Conservation (phyloP, 805 yeast genomes). For the Zygotorulaspora chibaensis region DNA sequence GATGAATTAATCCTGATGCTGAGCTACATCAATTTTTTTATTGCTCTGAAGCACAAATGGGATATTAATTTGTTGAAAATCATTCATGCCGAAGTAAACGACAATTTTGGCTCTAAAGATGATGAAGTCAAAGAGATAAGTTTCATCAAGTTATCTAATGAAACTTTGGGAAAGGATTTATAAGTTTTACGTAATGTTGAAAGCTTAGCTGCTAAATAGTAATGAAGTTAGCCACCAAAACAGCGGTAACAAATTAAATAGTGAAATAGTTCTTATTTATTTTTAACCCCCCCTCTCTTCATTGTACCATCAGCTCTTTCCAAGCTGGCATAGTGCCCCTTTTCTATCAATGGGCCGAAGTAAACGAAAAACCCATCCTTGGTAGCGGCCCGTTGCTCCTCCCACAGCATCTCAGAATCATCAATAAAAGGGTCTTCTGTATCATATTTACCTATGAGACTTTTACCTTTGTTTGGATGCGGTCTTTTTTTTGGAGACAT, state of each 20-base stretch:
- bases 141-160: conserved; percentile 30
- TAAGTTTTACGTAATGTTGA: background rate
- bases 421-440: conserved; percentile 93
- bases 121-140: conserved; percentile 23
- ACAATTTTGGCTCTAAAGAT: conserved; percentile 21
- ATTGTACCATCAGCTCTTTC: conserved; percentile 45
- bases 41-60: conserved; percentile 35
- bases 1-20: conserved; percentile 35
- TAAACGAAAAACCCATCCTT: conserved; percentile 94
- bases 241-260: no score
- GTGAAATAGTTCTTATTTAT: conserved; percentile 11
- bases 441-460: conserved; percentile 88
- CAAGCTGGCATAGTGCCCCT: conserved; percentile 44
- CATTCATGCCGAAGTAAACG: conserved; percentile 32
- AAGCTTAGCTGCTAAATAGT: background rate
- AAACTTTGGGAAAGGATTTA: conserved; percentile 16
- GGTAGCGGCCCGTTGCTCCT: conserved; percentile 87
- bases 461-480: conserved; percentile 49
- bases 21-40: conserved; percentile 54
- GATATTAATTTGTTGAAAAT: conserved; percentile 30
- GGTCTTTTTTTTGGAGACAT: conserved; percentile 30
- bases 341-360: conserved; percentile 84
- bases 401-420: conserved; percentile 88
- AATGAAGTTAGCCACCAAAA: no score
- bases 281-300: conserved; percentile 37